Percentiles rank a stretch among this genome's conserved stretches.
phyloP scores from a whole-genome alignment of 257 asterid genomes.

The Nicotiana sylvestris region DNA sequence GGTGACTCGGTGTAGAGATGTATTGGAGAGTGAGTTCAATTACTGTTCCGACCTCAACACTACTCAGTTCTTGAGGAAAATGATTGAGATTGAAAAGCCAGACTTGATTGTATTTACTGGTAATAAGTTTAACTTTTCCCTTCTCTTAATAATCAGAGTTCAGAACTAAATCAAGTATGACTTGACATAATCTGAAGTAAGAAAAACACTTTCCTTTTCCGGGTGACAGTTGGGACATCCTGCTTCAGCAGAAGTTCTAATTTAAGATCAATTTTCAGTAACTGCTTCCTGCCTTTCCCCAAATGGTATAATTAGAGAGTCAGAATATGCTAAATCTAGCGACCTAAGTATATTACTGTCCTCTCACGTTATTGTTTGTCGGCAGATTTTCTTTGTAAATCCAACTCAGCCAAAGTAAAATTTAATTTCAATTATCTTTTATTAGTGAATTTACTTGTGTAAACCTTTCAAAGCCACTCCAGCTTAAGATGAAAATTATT shows the following conservation, averaged over 20 bases:
- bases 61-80: conserved; percentile 62
- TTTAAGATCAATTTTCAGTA: background rate
- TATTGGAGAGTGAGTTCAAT: conserved; percentile 53
- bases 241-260: background rate
- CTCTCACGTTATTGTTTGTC: background rate
- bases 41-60: conserved; percentile 80
- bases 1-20: conserved; percentile 84
- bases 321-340: background rate
- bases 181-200: background rate
- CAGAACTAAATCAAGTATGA: background rate
- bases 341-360: background rate
- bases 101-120: conserved; percentile 94
- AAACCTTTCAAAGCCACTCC: background rate
- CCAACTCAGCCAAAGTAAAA: background rate
- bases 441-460: background rate
- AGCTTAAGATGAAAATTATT: background rate
- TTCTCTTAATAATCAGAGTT: background rate
- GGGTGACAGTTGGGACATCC: background rate
- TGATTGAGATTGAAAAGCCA: conserved; percentile 77
- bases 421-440: background rate
- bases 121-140: conserved; percentile 13
- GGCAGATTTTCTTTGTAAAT: background rate
- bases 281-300: background rate
- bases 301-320: background rate
- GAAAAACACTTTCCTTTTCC: background rate